phyloP scores from a whole-genome alignment of 83 land plant species.

The Thuja plicata region DNA sequence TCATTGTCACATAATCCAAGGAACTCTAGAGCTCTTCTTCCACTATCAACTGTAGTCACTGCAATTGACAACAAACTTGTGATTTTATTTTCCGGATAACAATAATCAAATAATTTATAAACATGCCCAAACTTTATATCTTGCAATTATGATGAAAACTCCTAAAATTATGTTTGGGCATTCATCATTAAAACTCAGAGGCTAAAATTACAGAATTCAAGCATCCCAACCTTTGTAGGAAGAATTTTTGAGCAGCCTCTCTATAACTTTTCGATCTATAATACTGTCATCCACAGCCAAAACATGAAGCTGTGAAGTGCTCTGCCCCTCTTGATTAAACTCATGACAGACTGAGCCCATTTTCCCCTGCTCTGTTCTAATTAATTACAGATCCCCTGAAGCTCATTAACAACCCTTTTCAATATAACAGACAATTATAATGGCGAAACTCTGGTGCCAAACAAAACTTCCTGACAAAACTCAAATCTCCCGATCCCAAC shows the following conservation, averaged over 20 bases:
- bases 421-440: background rate
- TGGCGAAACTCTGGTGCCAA: background rate
- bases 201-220: too few relatives aligned
- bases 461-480: background rate
- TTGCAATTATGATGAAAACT: background rate
- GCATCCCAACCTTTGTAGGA: constrained; percentile 3
- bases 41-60: too few relatives aligned
- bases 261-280: constrained; percentile 72
- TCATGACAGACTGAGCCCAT: background rate
- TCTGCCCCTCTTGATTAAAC: background rate
- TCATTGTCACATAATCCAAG: too few relatives aligned
- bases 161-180: too few relatives aligned
- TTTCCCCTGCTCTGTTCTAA: background rate
- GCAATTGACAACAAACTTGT: background rate
- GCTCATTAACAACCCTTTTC: background rate
- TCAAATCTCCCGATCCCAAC: background rate
- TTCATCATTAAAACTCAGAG: too few relatives aligned
- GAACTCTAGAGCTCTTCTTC: too few relatives aligned
- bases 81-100: background rate
- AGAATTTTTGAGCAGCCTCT: constrained; percentile 67
- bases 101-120: background rate
- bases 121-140: background rate
- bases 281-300: constrained; percentile 72
- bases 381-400: background rate
- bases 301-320: constrained; percentile 51